These are phyloP conservation scores for Solanum sitiens DNA, from an alignment of 257 asterid genomes.

Conservation along the genomic window DNA sequence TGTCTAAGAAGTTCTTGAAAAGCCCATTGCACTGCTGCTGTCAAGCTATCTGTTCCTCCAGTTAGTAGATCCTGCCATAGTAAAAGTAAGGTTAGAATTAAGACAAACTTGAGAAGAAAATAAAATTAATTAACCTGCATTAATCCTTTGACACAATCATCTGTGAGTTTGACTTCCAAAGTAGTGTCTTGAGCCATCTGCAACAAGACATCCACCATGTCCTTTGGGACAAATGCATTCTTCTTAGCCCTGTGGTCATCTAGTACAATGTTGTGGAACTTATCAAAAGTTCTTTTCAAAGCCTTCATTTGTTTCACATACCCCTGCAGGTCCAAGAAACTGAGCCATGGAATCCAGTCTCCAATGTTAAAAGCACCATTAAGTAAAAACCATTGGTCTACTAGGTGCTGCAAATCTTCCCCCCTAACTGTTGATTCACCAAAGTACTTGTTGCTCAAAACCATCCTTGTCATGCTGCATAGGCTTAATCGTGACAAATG, in stretches of 20 bases:
- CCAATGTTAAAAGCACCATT: constrained; percentile 20
- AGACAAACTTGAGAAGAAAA: too few species aligned
- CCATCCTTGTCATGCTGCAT: constrained; percentile 16
- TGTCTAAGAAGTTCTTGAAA: constrained; percentile 8
- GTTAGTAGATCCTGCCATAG: constrained; percentile 3
- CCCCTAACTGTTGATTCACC: neutral
- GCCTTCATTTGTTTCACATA: constrained; percentile 24
- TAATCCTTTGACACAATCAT: constrained; percentile 26
- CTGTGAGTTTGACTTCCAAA: constrained; percentile 23
- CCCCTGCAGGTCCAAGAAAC: constrained; percentile 34
- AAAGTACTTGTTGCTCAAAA: constrained; percentile 8
- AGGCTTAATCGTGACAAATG: constrained; percentile 3
- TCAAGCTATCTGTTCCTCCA: constrained; percentile 17
- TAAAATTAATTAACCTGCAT: neutral
- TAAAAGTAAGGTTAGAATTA: neutral
- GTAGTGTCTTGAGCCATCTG: constrained; percentile 17
- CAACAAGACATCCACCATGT: constrained; percentile 18
- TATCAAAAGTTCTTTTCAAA: constrained; percentile 5
- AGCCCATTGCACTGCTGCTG: constrained; percentile 18
- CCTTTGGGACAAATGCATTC: neutral
- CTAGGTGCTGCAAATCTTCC: constrained; percentile 8
- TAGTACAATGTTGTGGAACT: constrained; percentile 17
- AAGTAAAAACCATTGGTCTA: constrained; percentile 22
- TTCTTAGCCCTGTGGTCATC: constrained; percentile 23
- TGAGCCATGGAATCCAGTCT: constrained; percentile 48